Base-by-base conservation (phyloP, 1,284 basidiomycete genomes). In the Leccinum subspadiceum region DNA sequence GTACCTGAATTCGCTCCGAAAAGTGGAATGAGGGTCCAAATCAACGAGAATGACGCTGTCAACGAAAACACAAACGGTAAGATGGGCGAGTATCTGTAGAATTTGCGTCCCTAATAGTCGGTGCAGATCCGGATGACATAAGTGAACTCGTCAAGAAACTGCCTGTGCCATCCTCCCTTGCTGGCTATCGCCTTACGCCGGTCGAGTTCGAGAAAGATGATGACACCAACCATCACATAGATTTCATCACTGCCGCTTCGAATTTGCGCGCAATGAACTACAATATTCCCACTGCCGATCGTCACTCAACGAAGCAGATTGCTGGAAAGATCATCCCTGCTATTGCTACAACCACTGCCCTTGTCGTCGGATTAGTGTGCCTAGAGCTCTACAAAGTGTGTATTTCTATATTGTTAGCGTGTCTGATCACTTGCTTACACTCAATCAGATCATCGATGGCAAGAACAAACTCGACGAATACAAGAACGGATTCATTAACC, bases 131-230 rank as follows among this genome's bases (percentile, higher is more conserved):
- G 35, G 82, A 83, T 51, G 87, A 92, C 65, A 65, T 84, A 6
- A 77, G 80, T 10, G 80, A 83, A 41, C 76, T 93, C 59, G 72
- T 84, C 56, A 81, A 85, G 64, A 82, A 87, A 62, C 79, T 97
- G 17, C 96, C 95, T n/a, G 73, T 90, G 17, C 94, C 94, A 2
- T 92, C 93, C 4, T 93, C 93, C 17, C 79, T 99, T 52, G 94
- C 93, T 41, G 97, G 97, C 33, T 98, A 96, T 80, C 91, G 96
- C 61, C 83, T 99, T 60, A 91, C 84, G 60, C 94, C 97, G 4
- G 94, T 96, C 58, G 96, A 98, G 72, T 99, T 99, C 71, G 97
- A 99, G 81, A 99, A 99, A 80, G 97, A 99, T 74, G 96, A 99
- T 71, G 97, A 99, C 75, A 87, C 88, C 48, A 99, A 99, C 78